Evolutionary conservation across 1,284 basidiomycete genomes (phyloP).

Genomic region (Apiotrichum veenhuisii): DNA sequence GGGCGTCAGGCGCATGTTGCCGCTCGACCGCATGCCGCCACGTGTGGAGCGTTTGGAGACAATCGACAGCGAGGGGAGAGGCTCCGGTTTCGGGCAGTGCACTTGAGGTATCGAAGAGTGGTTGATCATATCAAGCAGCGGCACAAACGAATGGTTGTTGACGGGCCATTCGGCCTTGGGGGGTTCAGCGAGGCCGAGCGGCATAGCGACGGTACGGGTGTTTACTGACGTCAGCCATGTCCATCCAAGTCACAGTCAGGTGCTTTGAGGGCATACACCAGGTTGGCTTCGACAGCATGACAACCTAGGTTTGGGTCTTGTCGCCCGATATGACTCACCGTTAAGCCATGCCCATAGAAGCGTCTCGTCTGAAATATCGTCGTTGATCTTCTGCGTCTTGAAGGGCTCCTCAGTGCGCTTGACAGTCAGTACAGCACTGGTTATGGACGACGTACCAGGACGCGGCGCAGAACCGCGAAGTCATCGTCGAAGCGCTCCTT

Average conservation of each 20-base stretch:
- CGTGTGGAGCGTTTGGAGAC: constrained; percentile 5
- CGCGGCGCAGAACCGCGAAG: constrained; percentile 50
- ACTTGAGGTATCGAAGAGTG: constrained; percentile 53
- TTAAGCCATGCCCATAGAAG: constrained; percentile 85
- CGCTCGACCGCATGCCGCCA: constrained; percentile 37
- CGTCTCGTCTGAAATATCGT: constrained; percentile 44
- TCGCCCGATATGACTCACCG: constrained; percentile 52
- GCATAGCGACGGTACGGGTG: constrained; percentile 76
- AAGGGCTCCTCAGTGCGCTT: constrained; percentile 26
- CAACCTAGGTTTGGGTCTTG: too few relatives aligned
- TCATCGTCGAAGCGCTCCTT: constrained; percentile 60
- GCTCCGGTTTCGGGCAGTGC: constrained; percentile 25
- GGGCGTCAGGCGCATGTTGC: constrained; percentile 49
- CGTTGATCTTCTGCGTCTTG: constrained; percentile 27
- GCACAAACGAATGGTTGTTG: constrained; percentile 76
- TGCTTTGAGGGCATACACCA: too few relatives aligned
- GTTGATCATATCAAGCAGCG: constrained; percentile 80
- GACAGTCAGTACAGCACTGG: neutral
- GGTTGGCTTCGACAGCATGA: too few relatives aligned
- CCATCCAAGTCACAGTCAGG: too few relatives aligned
- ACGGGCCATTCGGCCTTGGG: constrained; percentile 27
- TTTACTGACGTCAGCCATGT: constrained; percentile 59
- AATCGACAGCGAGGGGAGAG: constrained; percentile 19
- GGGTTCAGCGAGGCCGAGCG: constrained; percentile 59
- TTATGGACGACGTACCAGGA: constrained; percentile 37